Percentiles rank a stretch among this genome's conserved stretches.
These are phyloP conservation scores for Fusarium pilosicola DNA, from an alignment of 2,329 filamentous ascomycete species.

Conservation along the genomic window DNA sequence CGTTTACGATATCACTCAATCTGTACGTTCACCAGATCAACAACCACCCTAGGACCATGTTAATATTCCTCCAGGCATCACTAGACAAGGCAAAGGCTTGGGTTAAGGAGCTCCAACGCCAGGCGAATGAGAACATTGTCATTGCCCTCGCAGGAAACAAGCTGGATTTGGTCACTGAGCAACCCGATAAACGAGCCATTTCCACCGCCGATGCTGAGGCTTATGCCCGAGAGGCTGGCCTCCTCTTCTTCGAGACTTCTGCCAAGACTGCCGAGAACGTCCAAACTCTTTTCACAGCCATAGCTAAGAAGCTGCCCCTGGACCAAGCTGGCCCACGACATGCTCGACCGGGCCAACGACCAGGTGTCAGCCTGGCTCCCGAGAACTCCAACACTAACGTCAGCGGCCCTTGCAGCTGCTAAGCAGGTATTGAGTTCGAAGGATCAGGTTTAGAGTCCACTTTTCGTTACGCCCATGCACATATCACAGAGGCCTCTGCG, in stretches of 20 bases:
- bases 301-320: conserved; percentile 96
- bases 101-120: conserved; percentile 98
- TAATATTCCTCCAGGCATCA: conserved; percentile 68
- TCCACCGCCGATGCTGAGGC: conserved; percentile 89
- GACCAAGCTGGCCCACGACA: conserved; percentile 95
- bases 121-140: conserved; percentile 99
- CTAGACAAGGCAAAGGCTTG: conserved; percentile 99
- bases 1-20: conserved; percentile 99
- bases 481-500: conserved; percentile 39
- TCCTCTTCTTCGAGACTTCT: conserved; percentile 98
- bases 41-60: background rate
- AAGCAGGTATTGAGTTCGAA: conserved; percentile 42
- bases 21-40: conserved; percentile 69
- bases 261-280: conserved; percentile 98
- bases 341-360: conserved; percentile 72
- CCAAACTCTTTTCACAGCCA: conserved; percentile 93
- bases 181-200: conserved; percentile 95
- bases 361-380: conserved; percentile 66
- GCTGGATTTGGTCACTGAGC: conserved; percentile 92
- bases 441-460: conserved; percentile 34
- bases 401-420: conserved; percentile 67
- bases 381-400: conserved; percentile 68
- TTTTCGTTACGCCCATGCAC: conserved; percentile 33
- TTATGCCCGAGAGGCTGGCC: conserved; percentile 90
- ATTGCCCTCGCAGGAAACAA: conserved; percentile 99